Evolutionary conservation across 2,329 filamentous ascomycete species (phyloP).

Genomic region (Elsinoe ampelina): DNA sequence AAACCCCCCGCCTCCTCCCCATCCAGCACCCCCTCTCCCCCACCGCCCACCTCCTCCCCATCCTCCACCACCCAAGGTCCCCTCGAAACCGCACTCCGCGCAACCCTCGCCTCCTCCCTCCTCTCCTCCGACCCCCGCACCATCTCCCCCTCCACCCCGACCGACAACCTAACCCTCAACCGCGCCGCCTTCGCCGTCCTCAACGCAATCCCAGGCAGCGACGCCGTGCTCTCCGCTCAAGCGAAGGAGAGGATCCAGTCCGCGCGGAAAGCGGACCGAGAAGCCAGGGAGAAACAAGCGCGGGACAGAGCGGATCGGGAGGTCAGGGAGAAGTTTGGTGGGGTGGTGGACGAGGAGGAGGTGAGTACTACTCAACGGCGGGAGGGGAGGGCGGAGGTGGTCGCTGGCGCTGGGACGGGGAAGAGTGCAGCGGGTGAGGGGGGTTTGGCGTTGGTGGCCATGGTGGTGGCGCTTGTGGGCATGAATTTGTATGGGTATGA

Average conservation of each 20-base stretch:
- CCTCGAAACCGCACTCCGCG: background rate
- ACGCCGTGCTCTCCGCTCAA: background rate
- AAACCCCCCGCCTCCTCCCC: background rate
- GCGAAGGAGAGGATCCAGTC: background rate
- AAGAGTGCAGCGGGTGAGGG: background rate
- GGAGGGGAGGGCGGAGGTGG: background rate
- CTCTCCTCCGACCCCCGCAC: conserved; percentile 1
- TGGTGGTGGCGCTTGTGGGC: conserved; percentile 1
- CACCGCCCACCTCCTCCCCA: background rate
- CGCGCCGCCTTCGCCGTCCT: conserved; percentile 7
- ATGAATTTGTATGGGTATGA: conserved; percentile 11
- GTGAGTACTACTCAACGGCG: background rate
- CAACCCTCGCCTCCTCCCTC: background rate
- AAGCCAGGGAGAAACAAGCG: background rate
- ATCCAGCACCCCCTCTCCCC: background rate
- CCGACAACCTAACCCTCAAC: background rate
- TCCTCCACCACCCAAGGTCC: background rate
- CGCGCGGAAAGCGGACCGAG: background rate
- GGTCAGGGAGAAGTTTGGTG: background rate
- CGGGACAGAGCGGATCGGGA: background rate
- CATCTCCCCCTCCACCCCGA: background rate
- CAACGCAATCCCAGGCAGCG: background rate
- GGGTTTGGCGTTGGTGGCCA: background rate
- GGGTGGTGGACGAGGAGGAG: background rate
- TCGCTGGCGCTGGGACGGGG: background rate